Evolutionary conservation across 257 asterid species (phyloP), one percentile per base, ranked within the genome.

Genomic region (Osmanthus fragrans): DNA sequence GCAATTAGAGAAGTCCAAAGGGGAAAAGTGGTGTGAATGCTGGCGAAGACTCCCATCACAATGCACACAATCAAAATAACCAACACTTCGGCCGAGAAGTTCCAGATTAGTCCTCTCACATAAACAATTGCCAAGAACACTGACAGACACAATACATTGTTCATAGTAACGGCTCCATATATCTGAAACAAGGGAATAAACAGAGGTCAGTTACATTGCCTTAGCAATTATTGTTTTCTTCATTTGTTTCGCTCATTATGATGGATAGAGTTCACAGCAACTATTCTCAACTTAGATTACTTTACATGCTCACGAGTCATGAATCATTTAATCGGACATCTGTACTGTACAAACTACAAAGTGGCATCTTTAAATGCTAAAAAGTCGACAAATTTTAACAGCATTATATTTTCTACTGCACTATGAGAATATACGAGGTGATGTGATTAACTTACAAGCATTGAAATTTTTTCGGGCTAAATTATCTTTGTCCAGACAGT

Each of bases 141-240:
- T 0, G 99, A 91, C 12, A 95, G 85, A 58, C 98, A 95, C 58
- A 95, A 86, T 54, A 83, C 87, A 42, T 93, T 93, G 89, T 95
- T 95, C 98, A 93, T 95, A 1, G 99, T 93, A 49, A 85, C 98
- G 7, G 97, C 94, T 82, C 99, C 98, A 49, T 94, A 94, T 80
- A 94, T 12, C 99, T 92, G 90, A 75, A 72, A 74, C 34, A 19
- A 10, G n/a, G 65, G 56, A 13, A 72, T 30, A 30, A 19, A 21
- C 12, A 58, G 1, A 11, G 34, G n/a, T 66, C 68, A 29, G 56
- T 34, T 36, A 39, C 5, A 65, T 68, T 66, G 47, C 71, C 18
- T 39, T 1, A 7, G 36, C 25, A 56, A 34, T 25, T 34, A 16
- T 3, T 67, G n/a, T 54, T 60, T 25, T 39, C 72, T 39, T 64